phyloP scores from a whole-genome alignment of 225 moss, liverwort and hornwort genomes.

The Climacium dendroides region DNA sequence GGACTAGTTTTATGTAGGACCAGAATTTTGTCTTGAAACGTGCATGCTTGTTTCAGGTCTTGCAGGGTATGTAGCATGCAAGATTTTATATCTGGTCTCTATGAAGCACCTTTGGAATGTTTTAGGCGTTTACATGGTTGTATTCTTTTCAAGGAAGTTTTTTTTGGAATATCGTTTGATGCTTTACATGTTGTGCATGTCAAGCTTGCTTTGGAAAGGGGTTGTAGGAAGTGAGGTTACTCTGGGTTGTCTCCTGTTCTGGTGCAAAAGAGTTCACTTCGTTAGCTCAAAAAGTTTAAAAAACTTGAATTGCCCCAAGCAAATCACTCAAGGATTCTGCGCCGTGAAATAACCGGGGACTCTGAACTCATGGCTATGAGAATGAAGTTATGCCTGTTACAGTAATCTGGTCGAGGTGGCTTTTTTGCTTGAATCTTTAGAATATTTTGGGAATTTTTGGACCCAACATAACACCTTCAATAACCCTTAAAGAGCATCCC shows the following conservation, averaged over 20 bases:
- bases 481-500: too few relatives aligned
- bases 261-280: too few relatives aligned
- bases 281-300: too few relatives aligned
- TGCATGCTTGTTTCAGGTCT: slow-evolving; percentile 6
- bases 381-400: background rate
- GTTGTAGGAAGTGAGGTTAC: background rate
- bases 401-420: background rate
- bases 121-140: background rate
- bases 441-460: too few relatives aligned
- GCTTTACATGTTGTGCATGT: background rate
- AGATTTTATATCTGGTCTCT: slow-evolving; percentile 5
- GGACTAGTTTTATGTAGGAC: slow-evolving; percentile 19
- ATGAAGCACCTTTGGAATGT: background rate
- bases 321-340: background rate
- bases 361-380: background rate
- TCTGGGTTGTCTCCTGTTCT: background rate
- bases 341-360: too few relatives aligned
- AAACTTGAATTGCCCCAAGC: too few relatives aligned
- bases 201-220: background rate
- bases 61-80: slow-evolving; percentile 12
- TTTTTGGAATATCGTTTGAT: background rate
- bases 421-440: background rate
- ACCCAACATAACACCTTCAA: too few relatives aligned
- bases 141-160: background rate
- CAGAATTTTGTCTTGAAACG: background rate